Evolutionary conservation across 305 asterid species (phyloP).

Genomic region (Solanum chacoense): DNA sequence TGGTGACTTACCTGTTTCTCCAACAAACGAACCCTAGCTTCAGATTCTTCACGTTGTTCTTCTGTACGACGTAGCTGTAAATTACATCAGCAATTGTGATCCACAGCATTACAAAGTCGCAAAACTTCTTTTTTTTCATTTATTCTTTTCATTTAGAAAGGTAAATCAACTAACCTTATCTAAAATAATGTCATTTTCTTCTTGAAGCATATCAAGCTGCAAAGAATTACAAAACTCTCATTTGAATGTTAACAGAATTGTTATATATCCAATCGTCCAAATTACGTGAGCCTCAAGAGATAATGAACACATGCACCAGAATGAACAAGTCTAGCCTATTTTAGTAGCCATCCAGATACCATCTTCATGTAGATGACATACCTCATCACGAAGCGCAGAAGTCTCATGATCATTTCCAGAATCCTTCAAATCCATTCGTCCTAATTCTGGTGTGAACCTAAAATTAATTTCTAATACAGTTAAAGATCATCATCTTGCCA

Average conservation of each 20-base stretch:
- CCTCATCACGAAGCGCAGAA: conserved; percentile 95
- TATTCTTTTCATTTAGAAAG: neutral
- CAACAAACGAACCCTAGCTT: conserved; percentile 86
- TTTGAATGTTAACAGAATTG: conserved; percentile 4
- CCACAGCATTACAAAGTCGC: conserved; percentile 7
- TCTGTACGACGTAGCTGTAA: conserved; percentile 82
- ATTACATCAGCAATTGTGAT: conserved; percentile 23
- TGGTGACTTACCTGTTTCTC: conserved; percentile 71
- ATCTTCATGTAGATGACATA: conserved; percentile 23
- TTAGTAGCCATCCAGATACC: conserved; percentile 9
- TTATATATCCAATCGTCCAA: neutral
- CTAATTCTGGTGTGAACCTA: conserved; percentile 65
- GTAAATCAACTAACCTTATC: conserved; percentile 61
- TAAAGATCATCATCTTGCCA: neutral
- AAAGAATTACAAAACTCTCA: conserved; percentile 19
- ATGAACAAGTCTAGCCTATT: neutral
- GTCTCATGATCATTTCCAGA: conserved; percentile 68
- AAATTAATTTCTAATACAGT: conserved; percentile 13
- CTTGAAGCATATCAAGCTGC: conserved; percentile 98
- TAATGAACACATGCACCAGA: neutral
- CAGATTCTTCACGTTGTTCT: conserved; percentile 86
- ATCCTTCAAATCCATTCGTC: conserved; percentile 47
- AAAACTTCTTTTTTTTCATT: neutral
- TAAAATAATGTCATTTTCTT: conserved; percentile 70
- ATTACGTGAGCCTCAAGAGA: neutral